Conservation (phyloP, 2,329 filamentous ascomycete species). For the Chrysosporium queenslandicum region DNA sequence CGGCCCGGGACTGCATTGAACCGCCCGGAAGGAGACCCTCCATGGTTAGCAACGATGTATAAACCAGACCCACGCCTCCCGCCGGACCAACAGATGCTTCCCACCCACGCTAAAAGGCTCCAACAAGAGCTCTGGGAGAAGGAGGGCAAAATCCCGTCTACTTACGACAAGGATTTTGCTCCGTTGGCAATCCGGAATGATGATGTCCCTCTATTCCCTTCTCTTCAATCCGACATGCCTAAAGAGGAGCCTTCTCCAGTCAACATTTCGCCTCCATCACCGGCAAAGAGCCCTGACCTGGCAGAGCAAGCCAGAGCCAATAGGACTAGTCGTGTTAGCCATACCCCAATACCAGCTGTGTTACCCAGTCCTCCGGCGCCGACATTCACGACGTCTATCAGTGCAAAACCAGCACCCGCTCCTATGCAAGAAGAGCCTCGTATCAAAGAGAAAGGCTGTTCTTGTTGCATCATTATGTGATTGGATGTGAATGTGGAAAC, state of each 20-base stretch:
- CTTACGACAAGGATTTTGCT: conserved; percentile 80
- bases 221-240: conserved; percentile 13
- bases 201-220: conserved; percentile 22
- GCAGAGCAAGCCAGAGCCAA: conserved; percentile 32
- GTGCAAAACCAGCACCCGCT: conserved; percentile 33
- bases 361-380: conserved; percentile 28
- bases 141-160: conserved; percentile 73
- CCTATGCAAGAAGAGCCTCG: conserved; percentile 46
- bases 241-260: conserved; percentile 9
- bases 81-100: conserved; percentile 88
- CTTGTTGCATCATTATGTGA: conserved; percentile 66
- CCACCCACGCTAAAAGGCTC: conserved; percentile 80
- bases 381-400: conserved; percentile 25
- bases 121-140: conserved; percentile 94
- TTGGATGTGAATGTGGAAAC: not conserved
- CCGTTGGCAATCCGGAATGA: conserved; percentile 51
- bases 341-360: conserved; percentile 43
- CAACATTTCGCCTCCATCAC: conserved; percentile 20
- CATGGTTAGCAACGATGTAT: conserved; percentile 90
- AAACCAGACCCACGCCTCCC: conserved; percentile 90
- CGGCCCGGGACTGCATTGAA: conserved; percentile 48
- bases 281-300: conserved; percentile 28
- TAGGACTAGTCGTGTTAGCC: conserved; percentile 35
- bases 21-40: conserved; percentile 83
- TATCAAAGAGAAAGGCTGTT: conserved; percentile 54